Conservation (phyloP, 148 eudicot genomes). For the Polygonum maritimum region DNA sequence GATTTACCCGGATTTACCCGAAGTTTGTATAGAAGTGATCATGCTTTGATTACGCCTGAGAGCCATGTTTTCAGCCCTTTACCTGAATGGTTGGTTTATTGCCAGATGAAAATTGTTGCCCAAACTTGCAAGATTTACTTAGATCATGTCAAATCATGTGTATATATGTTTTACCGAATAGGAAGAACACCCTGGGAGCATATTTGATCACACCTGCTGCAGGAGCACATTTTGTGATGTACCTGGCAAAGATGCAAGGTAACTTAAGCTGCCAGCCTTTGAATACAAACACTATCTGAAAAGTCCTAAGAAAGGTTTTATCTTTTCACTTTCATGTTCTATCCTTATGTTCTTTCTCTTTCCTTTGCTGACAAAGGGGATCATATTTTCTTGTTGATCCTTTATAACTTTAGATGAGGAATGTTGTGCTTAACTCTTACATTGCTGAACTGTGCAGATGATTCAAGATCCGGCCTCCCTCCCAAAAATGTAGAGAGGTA, state of each 20-base stretch:
- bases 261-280: neutral
- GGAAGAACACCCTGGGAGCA: constrained; percentile 80
- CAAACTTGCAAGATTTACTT: neutral
- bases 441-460: constrained; percentile 30
- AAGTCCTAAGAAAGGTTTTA: neutral
- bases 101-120: neutral
- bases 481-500: constrained; percentile 74
- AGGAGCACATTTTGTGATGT: constrained; percentile 95
- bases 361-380: neutral
- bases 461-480: constrained; percentile 74
- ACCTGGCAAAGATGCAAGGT: constrained; percentile 99
- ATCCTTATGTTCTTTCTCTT: neutral
- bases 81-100: constrained; percentile 65
- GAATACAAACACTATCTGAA: no score
- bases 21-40: constrained; percentile 79
- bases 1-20: constrained; percentile 98
- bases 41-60: constrained; percentile 88
- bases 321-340: neutral
- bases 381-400: neutral
- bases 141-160: constrained; percentile 1
- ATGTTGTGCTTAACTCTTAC: neutral
- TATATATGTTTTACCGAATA: constrained; percentile 17
- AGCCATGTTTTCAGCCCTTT: constrained; percentile 95
- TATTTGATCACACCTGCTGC: constrained; percentile 76
- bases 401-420: neutral